Conservation (phyloP, 768 basidiomycete genomes). For the Suillus ampliporus region DNA sequence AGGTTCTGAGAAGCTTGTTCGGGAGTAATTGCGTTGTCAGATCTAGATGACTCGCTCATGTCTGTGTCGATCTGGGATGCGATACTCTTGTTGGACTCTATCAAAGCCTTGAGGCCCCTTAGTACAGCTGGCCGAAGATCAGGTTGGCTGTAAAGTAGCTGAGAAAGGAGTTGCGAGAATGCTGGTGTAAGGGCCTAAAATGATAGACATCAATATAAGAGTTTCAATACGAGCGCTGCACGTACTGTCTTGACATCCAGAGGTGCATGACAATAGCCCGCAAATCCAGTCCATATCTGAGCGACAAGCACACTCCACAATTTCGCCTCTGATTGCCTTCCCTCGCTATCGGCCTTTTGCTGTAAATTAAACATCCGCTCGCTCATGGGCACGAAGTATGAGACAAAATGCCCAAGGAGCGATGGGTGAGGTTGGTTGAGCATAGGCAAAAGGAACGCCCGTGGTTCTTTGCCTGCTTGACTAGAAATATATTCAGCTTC, state of each 20-base stretch:
- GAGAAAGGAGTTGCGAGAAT: conserved; percentile 90
- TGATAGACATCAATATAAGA: conserved; percentile 14
- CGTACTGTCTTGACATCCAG: conserved; percentile 74
- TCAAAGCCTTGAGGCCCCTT: conserved; percentile 77
- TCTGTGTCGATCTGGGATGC: conserved; percentile 43
- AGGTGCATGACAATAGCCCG: conserved; percentile 87
- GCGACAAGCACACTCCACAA: conserved; percentile 93
- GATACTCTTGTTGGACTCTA: conserved; percentile 76
- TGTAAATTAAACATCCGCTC: conserved; percentile 92
- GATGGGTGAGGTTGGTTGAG: conserved; percentile 83
- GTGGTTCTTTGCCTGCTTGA: conserved; percentile 76
- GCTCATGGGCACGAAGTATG: conserved; percentile 92
- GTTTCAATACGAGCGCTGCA: conserved; percentile 4
- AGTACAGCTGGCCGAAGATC: conserved; percentile 84
- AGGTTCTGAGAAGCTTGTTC: conserved; percentile 71
- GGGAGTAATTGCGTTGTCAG: conserved; percentile 50
- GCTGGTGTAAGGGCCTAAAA: conserved; percentile 70
- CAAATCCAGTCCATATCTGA: conserved; percentile 92
- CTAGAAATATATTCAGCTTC: conserved; percentile 42
- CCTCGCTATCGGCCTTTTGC: conserved; percentile 75
- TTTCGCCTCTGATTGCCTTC: conserved; percentile 84
- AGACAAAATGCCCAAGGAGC: conserved; percentile 82
- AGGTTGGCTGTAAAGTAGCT: conserved; percentile 89
- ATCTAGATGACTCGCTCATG: conserved; percentile 24
- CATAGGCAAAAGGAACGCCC: conserved; percentile 91